Base-by-base conservation (phyloP, 129 eudicot species). In the Erigeron canadensis region DNA sequence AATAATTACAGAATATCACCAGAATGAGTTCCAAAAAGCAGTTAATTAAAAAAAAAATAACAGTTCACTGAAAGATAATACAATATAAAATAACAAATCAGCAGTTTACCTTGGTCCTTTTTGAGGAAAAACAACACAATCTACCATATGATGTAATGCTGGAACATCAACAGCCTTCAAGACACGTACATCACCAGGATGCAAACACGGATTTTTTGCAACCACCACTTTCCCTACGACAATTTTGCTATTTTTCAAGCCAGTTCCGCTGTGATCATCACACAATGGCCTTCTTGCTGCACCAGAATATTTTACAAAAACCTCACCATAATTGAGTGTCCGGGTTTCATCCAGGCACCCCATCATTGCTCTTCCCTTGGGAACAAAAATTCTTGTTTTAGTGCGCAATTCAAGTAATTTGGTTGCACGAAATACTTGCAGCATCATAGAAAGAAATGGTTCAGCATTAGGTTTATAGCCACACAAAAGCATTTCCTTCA, bases 171-270 rank as follows among this genome's bases (percentile, higher is more conserved):
- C 85, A 16, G 93, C 96, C 53, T 10, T 71, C 47, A 89, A 74
- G 23, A 82, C 86, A 47, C 93, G 90, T 28, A 89, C 86, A 76
- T 89, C 96, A 72, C 96, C 93, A 2, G 96, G 96, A 67, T 89
- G 96, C 78, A 89, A 74, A 70, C 96, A 89, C n/a, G 96, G 96
- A 81, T 89, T 89, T 76, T 84, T 89, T 28, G 96, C 96, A 75
- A 89, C 93, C 16, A 80, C 86, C 8, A 89, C 88, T 12, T 75
- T 60, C 48, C 93, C 93, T 43, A n/a, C 61, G 41, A 82, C 51
- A 63, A 81, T 66, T 42, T 34, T 79, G 40, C 17, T 6, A 38
- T 12, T 67, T 2, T 41, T 51, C 16, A 66, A 67, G 65, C 61
- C 65, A 1, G 57, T 47, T 16, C 44, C 55, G 41, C 56, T 72